Evolutionary conservation across 2,329 filamentous ascomycete genomes (phyloP).

Genomic region (Calonectria naviculata): DNA sequence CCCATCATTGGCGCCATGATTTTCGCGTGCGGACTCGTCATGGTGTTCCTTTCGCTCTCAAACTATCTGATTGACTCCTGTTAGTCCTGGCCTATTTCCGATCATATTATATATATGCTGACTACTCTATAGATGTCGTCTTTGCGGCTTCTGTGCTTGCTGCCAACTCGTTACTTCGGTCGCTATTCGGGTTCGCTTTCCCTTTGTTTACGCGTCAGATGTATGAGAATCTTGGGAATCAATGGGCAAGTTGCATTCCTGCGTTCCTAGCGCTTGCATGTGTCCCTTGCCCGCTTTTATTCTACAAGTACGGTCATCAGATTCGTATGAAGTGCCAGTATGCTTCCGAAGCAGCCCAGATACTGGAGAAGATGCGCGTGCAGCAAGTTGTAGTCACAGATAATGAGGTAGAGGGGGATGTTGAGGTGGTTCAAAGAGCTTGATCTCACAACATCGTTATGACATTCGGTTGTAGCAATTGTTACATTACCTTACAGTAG

Average conservation of each 20-base stretch:
- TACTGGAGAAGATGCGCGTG: not conserved
- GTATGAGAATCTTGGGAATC: conserved; percentile 4
- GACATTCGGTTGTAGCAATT: too few relatives aligned
- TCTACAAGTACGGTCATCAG: not conserved
- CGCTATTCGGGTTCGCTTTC: conserved; percentile 74
- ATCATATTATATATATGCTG: not conserved
- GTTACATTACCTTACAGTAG: too few relatives aligned
- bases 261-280: conserved; percentile 10
- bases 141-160: conserved; percentile 78
- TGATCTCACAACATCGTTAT: not conserved
- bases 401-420: not conserved
- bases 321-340: conserved; percentile 8
- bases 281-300: conserved; percentile 5
- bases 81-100: not conserved
- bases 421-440: not conserved
- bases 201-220: conserved; percentile 68
- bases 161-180: conserved; percentile 74
- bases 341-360: not conserved
- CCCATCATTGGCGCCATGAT: conserved; percentile 45
- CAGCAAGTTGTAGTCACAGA: not conserved
- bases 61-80: conserved; percentile 67
- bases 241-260: conserved; percentile 8
- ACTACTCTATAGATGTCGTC: conserved; percentile 62
- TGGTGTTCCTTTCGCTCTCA: conserved; percentile 65
- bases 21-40: conserved; percentile 52